Percentiles rank a stretch among this genome's conserved stretches.
phyloP scores from a whole-genome alignment of 2,329 filamentous ascomycete species.

The Ophiosphaerella herpotricha region DNA sequence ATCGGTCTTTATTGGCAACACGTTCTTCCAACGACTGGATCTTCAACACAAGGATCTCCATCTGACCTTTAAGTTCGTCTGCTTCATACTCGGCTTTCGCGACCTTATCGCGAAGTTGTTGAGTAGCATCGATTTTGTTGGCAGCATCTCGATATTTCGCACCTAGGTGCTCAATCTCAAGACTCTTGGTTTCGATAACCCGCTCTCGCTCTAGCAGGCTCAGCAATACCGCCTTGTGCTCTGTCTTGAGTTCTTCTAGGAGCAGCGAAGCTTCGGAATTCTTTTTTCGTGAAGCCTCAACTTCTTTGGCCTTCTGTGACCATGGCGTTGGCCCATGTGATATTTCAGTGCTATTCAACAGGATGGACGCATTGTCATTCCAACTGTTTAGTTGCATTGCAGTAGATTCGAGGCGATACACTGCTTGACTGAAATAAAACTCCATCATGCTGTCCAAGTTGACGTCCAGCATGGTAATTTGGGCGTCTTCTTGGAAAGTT shows the following conservation, averaged over 20 bases:
- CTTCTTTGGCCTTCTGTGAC: slow-evolving; percentile 78
- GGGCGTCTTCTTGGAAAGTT: slow-evolving; percentile 9
- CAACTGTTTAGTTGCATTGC: slow-evolving; percentile 60
- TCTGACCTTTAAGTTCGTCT: slow-evolving; percentile 17
- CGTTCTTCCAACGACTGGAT: slow-evolving; percentile 23
- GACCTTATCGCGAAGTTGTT: slow-evolving; percentile 25
- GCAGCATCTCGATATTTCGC: slow-evolving; percentile 52
- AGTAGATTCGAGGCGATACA: slow-evolving; percentile 11
- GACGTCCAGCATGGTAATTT: slow-evolving; percentile 1
- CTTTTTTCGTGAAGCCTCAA: slow-evolving; percentile 80
- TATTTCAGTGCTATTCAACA: slow-evolving; percentile 58
- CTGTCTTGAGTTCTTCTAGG: slow-evolving; percentile 76
- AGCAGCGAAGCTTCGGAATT: slow-evolving; percentile 85
- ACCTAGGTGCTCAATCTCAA: slow-evolving; percentile 92
- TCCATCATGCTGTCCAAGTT: slow-evolving; percentile 6
- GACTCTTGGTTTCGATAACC: slow-evolving; percentile 59
- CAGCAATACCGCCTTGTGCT: slow-evolving; percentile 73
- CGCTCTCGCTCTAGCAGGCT: slow-evolving; percentile 77
- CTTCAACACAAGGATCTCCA: slow-evolving; percentile 21
- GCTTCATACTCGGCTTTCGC: slow-evolving; percentile 4
- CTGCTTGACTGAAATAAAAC: slow-evolving; percentile 9
- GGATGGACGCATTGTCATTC: slow-evolving; percentile 60
- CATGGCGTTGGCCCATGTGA: slow-evolving; percentile 78
- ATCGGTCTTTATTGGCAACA: slow-evolving; percentile 10
- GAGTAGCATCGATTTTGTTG: slow-evolving; percentile 29